Evolutionary conservation across 768 basidiomycete genomes (phyloP).

Genomic region (Boletus vinaceobasis): DNA sequence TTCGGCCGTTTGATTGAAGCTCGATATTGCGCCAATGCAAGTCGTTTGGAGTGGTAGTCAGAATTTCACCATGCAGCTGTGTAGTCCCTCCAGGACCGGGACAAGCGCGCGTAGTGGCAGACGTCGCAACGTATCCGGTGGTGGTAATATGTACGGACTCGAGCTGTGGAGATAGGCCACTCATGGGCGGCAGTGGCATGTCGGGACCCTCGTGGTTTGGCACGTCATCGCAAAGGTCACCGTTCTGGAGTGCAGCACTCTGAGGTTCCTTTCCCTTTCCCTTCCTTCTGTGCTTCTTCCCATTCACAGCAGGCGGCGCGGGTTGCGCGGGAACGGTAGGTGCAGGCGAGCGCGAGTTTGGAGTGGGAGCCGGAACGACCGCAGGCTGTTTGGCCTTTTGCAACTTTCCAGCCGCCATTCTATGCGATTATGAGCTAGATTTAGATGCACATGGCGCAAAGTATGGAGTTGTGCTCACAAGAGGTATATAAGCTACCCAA

Average conservation of each 20-base stretch:
- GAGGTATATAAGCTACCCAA: slow-evolving; percentile 5
- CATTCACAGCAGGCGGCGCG: slow-evolving; percentile 6
- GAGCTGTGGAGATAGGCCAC: slow-evolving; percentile 44
- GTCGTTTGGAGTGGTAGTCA: slow-evolving; percentile 60
- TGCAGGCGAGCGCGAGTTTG: slow-evolving; percentile 6
- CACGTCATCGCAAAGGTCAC: slow-evolving; percentile 23
- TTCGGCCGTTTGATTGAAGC: slow-evolving; percentile 24
- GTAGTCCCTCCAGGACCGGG: slow-evolving; percentile 32
- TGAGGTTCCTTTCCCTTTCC: slow-evolving; percentile 35
- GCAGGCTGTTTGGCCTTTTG: slow-evolving; percentile 25
- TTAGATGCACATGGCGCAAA: slow-evolving; percentile 4
- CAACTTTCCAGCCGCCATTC: slow-evolving; percentile 30
- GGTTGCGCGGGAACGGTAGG: slow-evolving; percentile 9
- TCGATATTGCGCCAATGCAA: slow-evolving; percentile 47
- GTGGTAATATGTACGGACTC: slow-evolving; percentile 48
- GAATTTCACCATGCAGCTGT: slow-evolving; percentile 54
- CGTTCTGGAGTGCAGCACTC: slow-evolving; percentile 5
- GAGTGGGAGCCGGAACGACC: slow-evolving; percentile 2
- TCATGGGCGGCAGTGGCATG: slow-evolving; percentile 19
- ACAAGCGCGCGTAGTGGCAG: slow-evolving; percentile 31
- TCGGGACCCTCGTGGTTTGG: slow-evolving; percentile 22
- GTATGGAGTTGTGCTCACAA: slow-evolving; percentile 11
- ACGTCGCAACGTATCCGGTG: slow-evolving; percentile 41
- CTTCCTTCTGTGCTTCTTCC: slow-evolving; percentile 48
- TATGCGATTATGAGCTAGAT: slow-evolving; percentile 18